Conservation (phyloP, 2,329 filamentous ascomycete genomes). For the Sphaerulina vaccinii region DNA sequence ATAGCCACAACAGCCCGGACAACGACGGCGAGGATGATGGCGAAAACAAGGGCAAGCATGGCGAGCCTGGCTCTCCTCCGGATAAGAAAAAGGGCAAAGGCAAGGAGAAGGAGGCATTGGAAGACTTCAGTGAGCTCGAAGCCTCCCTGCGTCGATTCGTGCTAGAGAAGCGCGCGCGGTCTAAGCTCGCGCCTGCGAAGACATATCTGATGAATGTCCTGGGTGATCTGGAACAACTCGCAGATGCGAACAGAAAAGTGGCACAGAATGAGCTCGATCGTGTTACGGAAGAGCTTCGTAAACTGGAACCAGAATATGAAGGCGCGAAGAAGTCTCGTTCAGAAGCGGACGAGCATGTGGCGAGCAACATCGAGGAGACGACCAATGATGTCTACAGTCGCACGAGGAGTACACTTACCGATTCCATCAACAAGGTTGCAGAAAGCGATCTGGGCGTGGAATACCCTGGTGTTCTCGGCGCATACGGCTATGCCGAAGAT, state of each 20-base stretch:
- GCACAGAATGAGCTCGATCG: conserved; percentile 81
- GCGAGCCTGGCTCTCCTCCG: conserved; percentile 43
- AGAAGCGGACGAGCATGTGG: conserved; percentile 78
- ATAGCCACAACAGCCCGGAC: conserved; percentile 34
- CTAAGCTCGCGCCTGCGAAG: conserved; percentile 91
- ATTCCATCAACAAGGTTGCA: conserved; percentile 74
- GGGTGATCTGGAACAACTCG: conserved; percentile 79
- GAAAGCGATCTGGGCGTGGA: conserved; percentile 75
- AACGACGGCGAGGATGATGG: conserved; percentile 50
- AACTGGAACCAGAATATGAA: conserved; percentile 82
- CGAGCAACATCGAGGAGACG: conserved; percentile 77
- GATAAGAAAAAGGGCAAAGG: conserved; percentile 71
- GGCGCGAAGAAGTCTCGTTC: conserved; percentile 75
- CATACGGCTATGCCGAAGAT: conserved; percentile 90
- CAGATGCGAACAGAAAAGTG: conserved; percentile 82
- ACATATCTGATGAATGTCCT: conserved; percentile 94
- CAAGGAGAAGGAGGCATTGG: conserved; percentile 71
- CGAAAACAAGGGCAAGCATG: conserved; percentile 55
- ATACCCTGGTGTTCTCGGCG: conserved; percentile 81
- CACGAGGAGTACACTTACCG: conserved; percentile 71
- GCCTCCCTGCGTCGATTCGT: conserved; percentile 88
- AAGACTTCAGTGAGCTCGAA: conserved; percentile 88
- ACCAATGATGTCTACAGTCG: conserved; percentile 83
- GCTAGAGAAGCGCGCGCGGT: conserved; percentile 89
- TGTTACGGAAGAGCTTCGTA: conserved; percentile 74